A percentile compares a stretch with the other conserved stretches of the same genome.
phyloP scores from a whole-genome alignment of 192 early-diverging fungal genomes.

The Haplosporangium gracile region DNA sequence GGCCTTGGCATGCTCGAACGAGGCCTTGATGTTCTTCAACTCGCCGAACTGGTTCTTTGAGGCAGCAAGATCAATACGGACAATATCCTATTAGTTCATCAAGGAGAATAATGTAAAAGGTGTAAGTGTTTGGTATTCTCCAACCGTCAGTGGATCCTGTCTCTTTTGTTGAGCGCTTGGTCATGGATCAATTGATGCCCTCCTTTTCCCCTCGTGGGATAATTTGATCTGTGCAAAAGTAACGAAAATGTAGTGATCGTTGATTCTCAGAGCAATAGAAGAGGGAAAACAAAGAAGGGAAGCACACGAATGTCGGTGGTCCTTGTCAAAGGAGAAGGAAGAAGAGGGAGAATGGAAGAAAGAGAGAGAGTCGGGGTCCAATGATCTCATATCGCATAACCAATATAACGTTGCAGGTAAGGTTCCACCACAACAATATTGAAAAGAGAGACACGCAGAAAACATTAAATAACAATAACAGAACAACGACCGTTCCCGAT shows the following conservation, averaged over 20 bases:
- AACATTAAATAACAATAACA: neutral
- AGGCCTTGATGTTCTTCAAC: slow-evolving; percentile 79
- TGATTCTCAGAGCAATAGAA: too few species aligned
- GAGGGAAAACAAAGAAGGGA: too few species aligned
- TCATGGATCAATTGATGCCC: neutral
- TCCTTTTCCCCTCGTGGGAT: neutral
- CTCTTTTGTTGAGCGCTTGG: neutral
- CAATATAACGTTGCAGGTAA: neutral
- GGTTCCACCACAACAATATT: neutral
- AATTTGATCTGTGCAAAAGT: neutral
- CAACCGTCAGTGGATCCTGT: neutral
- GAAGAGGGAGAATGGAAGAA: neutral
- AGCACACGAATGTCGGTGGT: too few species aligned
- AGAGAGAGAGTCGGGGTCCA: neutral
- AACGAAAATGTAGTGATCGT: too few species aligned
- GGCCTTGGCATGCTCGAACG: slow-evolving; percentile 88
- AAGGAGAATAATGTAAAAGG: neutral
- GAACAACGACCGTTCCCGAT: neutral
- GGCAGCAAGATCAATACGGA: slow-evolving; percentile 95
- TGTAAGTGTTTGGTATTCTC: neutral
- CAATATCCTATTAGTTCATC: slow-evolving; percentile 81
- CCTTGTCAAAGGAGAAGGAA: too few species aligned
- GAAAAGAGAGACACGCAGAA: neutral
- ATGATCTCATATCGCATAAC: slow-evolving; percentile 53
- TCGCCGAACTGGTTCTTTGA: slow-evolving; percentile 86